Base-by-base conservation (phyloP, 2,329 filamentous ascomycete species). In the Aspergillus uvarum region DNA sequence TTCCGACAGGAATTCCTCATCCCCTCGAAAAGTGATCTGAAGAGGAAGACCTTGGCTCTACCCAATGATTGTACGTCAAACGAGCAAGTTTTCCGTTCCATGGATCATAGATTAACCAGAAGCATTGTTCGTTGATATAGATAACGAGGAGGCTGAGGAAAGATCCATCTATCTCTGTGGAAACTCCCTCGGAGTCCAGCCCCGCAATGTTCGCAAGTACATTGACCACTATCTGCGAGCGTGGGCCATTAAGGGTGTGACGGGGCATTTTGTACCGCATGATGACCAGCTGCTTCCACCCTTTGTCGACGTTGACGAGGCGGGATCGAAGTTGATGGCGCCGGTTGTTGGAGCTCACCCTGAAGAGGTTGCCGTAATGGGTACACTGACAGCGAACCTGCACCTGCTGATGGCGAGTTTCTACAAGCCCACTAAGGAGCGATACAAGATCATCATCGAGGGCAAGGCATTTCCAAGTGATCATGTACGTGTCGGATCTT, bases 391-490 rank as follows among this genome's bases (percentile, higher is more conserved):
- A 2, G 86, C 83, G 22, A 96, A 96, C 73, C 74, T 96, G 61
- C 91, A 96, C 74, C 76, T 96, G 16, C 80, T 95, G 69, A 87
- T 96, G 87, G 88, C 89, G 7, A 91, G 89, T 76, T 96, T 96
- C 77, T 96, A 94, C 77, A 82, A 79, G 56, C 91, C 91, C 0
- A 89, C 82, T 0, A 76, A 79, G 51, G 79, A 83, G 70, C 82
- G 77, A 44, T 89, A 89, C 78, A 95, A 94, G 79, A 89, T 96
- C 63, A 89, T 96, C 55, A 82, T 94, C n/a, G 92, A 96, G 75
- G 91, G 90, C 76, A 92, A 92, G 71, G 91, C 92, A 0, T 96
- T 96, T 67, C 93, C 92, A 0, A 93, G 89, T 74, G 92, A 96
- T 71, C 89, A 91, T 75, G 87, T 88, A 80, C 67, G 83, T 70